These are phyloP conservation scores for Zoysia pacifica DNA, from an alignment of 176 grass and related monocot genomes.

Conservation along the genomic window DNA sequence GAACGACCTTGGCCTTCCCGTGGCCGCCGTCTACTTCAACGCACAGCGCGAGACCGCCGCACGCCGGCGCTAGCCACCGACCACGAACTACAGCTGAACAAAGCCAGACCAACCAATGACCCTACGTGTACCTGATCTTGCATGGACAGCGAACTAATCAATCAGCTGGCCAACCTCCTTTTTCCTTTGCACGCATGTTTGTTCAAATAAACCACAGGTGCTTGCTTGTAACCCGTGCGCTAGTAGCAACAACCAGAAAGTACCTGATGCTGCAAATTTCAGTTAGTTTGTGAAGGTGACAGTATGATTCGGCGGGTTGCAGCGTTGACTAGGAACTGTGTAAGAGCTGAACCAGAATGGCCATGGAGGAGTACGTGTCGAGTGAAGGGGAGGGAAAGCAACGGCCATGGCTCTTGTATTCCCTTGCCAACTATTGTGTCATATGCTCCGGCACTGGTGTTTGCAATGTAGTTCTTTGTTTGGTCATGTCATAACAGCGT, in stretches of 20 bases:
- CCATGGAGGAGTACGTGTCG: conserved; percentile 13
- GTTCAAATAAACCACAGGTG: conserved; percentile 41
- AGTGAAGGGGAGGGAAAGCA: conserved; percentile 11
- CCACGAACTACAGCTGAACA: background rate
- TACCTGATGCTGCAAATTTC: conserved; percentile 26
- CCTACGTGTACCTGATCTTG: conserved; percentile 16
- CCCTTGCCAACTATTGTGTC: conserved; percentile 28
- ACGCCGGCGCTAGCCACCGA: conserved; percentile 56
- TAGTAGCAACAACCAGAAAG: conserved; percentile 15
- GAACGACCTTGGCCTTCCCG: conserved; percentile 68
- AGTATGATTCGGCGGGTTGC: conserved; percentile 19
- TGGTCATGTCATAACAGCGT: conserved; percentile 31
- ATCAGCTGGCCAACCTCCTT: background rate
- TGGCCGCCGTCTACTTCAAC: conserved; percentile 83
- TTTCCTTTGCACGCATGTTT: conserved; percentile 23
- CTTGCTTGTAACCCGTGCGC: conserved; percentile 31
- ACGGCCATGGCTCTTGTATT: conserved; percentile 39
- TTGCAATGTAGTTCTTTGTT: conserved; percentile 32
- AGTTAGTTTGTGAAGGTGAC: conserved; percentile 43
- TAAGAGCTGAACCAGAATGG: conserved; percentile 29
- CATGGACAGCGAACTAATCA: conserved; percentile 2
- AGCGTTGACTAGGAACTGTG: conserved; percentile 42
- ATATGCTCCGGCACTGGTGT: conserved; percentile 10
- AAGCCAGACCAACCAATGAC: conserved; percentile 3
- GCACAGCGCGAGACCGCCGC: conserved; percentile 82